Evolutionary conservation across 2,329 filamentous ascomycete genomes (phyloP).

Genomic region (Epichloe amarillans): DNA sequence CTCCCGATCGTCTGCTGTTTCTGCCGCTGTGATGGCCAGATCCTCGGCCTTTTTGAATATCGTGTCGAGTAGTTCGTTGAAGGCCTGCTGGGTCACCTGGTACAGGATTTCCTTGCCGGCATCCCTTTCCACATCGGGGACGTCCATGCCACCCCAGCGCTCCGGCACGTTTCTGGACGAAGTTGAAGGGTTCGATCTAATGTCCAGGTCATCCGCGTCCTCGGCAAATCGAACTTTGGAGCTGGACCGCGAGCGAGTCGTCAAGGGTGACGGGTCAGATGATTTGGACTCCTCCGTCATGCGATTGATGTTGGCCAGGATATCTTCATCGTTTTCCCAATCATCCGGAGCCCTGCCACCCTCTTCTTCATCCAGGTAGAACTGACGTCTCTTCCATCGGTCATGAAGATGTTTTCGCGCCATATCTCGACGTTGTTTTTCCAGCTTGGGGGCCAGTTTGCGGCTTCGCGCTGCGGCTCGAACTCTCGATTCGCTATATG

Average conservation of each 20-base stretch:
- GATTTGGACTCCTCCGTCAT: slow-evolving; percentile 29
- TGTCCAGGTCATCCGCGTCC: slow-evolving; percentile 55
- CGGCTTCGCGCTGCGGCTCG: slow-evolving; percentile 23
- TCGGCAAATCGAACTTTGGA: slow-evolving; percentile 70
- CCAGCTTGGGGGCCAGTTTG: slow-evolving; percentile 23
- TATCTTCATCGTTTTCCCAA: slow-evolving; percentile 48
- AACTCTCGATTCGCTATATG: slow-evolving; percentile 28
- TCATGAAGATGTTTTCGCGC: slow-evolving; percentile 47
- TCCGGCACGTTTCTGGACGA: slow-evolving; percentile 62
- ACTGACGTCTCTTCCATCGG: slow-evolving; percentile 63
- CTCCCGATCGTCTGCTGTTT: slow-evolving; percentile 48
- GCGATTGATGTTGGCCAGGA: slow-evolving; percentile 25
- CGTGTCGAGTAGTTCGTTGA: slow-evolving; percentile 81
- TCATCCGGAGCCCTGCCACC: slow-evolving; percentile 51
- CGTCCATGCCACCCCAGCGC: slow-evolving; percentile 64
- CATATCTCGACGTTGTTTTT: slow-evolving; percentile 27
- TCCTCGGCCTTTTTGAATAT: slow-evolving; percentile 77
- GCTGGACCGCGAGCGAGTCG: slow-evolving; percentile 47
- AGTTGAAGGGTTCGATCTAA: slow-evolving; percentile 56
- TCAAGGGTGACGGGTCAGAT: slow-evolving; percentile 17
- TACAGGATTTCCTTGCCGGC: slow-evolving; percentile 82
- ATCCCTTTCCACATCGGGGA: slow-evolving; percentile 69
- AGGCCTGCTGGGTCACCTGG: slow-evolving; percentile 76
- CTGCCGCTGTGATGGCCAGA: slow-evolving; percentile 52
- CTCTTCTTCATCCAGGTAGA: slow-evolving; percentile 79